These are phyloP conservation scores for Pichia sp. DNA, from an alignment of 1,139 yeast genomes.

Conservation along the genomic window DNA sequence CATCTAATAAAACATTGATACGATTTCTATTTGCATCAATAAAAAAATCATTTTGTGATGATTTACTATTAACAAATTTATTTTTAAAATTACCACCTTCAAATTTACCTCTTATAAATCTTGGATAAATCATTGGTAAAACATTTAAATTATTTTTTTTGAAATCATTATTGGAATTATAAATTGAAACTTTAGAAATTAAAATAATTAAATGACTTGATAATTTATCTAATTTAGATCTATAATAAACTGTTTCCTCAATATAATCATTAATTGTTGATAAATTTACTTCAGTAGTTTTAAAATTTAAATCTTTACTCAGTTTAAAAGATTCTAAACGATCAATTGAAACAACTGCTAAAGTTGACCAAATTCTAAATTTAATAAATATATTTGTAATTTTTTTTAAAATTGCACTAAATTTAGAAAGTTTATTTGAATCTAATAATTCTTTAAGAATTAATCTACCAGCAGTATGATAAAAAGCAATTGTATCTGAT, in stretches of 20 bases:
- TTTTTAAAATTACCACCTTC: conserved; percentile 73
- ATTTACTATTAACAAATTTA: conserved; percentile 41
- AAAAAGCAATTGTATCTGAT: conserved; percentile 41
- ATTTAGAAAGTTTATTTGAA: conserved; percentile 40
- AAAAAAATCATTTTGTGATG: conserved; percentile 12
- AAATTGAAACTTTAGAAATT: conserved; percentile 20
- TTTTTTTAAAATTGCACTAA: conserved; percentile 43
- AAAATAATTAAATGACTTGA: conserved; percentile 30
- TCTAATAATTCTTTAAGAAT: conserved; percentile 43
- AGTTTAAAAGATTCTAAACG: not conserved
- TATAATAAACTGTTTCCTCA: conserved; percentile 36
- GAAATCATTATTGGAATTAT: conserved; percentile 30
- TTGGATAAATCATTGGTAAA: conserved; percentile 62
- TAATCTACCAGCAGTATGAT: conserved; percentile 48
- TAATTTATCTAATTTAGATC: conserved; percentile 32
- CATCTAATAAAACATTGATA: conserved; percentile 46
- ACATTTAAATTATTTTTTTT: conserved; percentile 24
- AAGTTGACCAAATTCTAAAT: conserved; percentile 41
- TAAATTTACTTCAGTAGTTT: conserved; percentile 16
- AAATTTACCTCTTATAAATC: conserved; percentile 56
- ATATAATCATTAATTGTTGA: conserved; percentile 25
- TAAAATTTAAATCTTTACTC: conserved; percentile 40
- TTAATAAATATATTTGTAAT: conserved; percentile 51
- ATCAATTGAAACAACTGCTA: conserved; percentile 8
- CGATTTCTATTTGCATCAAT: conserved; percentile 26